Conservation (phyloP, 495 filamentous ascomycete species). For the Neurospora sp. region DNA sequence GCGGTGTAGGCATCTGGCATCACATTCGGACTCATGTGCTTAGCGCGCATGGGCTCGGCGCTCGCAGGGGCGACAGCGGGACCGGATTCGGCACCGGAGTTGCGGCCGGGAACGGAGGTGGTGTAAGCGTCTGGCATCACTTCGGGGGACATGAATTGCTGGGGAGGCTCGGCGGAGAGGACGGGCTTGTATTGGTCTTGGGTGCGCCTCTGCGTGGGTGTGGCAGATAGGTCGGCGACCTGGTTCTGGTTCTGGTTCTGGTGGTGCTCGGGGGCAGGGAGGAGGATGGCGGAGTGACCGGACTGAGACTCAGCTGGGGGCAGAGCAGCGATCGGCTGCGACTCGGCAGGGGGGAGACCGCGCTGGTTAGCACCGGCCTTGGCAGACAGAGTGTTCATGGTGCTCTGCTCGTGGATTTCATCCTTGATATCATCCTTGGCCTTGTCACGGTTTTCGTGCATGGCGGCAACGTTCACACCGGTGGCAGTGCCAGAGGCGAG, state of each 20-base stretch:
- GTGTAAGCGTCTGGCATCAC: constrained; percentile 13
- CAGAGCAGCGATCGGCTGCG: neutral
- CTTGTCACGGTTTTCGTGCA: neutral
- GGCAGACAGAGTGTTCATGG: neutral
- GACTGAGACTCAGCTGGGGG: neutral
- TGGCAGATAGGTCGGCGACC: neutral
- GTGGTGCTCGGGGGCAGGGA: neutral
- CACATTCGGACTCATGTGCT: neutral
- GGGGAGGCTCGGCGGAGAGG: neutral
- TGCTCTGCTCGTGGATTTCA: neutral
- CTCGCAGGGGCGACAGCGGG: neutral
- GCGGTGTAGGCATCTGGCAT: neutral
- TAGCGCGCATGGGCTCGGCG: neutral
- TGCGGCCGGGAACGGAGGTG: neutral
- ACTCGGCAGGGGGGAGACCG: neutral
- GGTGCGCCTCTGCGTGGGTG: neutral
- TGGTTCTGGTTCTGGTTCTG: neutral
- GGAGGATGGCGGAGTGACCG: neutral
- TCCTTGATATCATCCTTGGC: neutral
- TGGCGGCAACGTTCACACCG: constrained; percentile 12
- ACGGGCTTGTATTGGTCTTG: neutral
- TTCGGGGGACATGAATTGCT: constrained; percentile 12
- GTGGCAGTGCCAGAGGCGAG: constrained; percentile 22
- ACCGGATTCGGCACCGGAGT: neutral
- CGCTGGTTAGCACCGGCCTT: neutral